Base-by-base conservation (phyloP, 2,329 filamentous ascomycete genomes). In the Orbilia quercus region DNA sequence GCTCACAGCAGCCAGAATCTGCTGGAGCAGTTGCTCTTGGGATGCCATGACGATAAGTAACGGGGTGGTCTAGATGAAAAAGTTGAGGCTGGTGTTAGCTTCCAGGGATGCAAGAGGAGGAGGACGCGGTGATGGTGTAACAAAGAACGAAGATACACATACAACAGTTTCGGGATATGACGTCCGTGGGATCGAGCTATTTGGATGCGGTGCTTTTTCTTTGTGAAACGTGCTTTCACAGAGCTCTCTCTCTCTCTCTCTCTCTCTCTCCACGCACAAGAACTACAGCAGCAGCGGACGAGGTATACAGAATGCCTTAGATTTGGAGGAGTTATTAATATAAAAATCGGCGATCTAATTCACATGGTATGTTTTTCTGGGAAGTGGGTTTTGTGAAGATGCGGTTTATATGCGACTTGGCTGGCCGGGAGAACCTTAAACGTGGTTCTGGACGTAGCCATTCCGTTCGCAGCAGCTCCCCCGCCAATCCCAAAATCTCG, bases 1-100 rank as follows among this genome's bases (percentile, higher is more conserved):
- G 76, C 83, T 85, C 65, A 89, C 79, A 42, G 83, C 83, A 42
- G 82, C 80, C 22, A 88, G 81, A 76, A 89, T 86, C 79, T 86
- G 84, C 75, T 83, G 83, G 67, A 87, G 81, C 34, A 66, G 23
- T 34, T 60, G 20, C 22, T 65, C 67, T 66, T 65, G 40, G 58
- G 38, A 58, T n/a, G 53, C 53, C 72, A 74, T 71, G 20, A 45
- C 55, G 34, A 12, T 44, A 45, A 22, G 12, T 28, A 31, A n/a
- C n/a, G n/a, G n/a, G n/a, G n/a, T 51, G 18, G 18, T 50, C 55
- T 59, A 57, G 55, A 59, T 34, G 25, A 18, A 14, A 59, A 1
- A 40, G 4, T 11, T 20, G 9, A 31, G 9, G 28, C 11, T 16
- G 16, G 14, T 40, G 14, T 57, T 57, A 57, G 53, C 53, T 44